A percentile compares a stretch with the other conserved stretches of the same genome.
Conservation (phyloP, 345 rosid species). For the Rubroshorea leprosula region DNA sequence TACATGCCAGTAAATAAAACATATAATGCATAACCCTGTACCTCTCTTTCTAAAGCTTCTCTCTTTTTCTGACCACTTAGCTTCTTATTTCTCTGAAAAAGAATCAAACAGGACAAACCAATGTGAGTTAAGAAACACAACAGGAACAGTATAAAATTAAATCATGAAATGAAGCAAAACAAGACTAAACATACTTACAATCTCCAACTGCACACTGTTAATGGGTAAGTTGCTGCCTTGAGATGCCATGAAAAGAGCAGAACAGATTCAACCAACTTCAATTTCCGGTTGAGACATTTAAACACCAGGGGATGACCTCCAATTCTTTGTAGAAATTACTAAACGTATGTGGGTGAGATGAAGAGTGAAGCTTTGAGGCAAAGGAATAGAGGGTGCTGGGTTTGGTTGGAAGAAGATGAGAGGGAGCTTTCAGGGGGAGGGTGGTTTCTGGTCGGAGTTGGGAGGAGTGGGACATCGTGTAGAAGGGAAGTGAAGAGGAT, state of each 20-base stretch:
- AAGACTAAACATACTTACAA: slow-evolving; percentile 24
- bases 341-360: neutral
- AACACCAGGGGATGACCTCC: neutral
- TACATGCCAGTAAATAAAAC: neutral
- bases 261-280: neutral
- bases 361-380: slow-evolving; percentile 18
- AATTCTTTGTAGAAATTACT: too few species aligned
- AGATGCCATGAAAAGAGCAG: slow-evolving; percentile 23
- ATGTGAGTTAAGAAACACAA: neutral
- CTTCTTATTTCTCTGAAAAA: slow-evolving; percentile 63
- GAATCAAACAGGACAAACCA: neutral
- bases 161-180: neutral
- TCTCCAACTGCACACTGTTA: slow-evolving; percentile 19
- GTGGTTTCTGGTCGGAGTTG: slow-evolving; percentile 6
- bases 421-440: slow-evolving; percentile 46
- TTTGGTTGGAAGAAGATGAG: slow-evolving; percentile 38
- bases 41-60: slow-evolving; percentile 87
- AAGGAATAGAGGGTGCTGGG: slow-evolving; percentile 2
- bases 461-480: slow-evolving; percentile 18
- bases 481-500: neutral
- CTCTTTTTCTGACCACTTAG: slow-evolving; percentile 53
- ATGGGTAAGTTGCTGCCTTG: slow-evolving; percentile 8
- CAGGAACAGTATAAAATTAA: neutral
- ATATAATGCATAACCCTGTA: slow-evolving; percentile 16
- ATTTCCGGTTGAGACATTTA: neutral